Evolutionary conservation across 2,329 filamentous ascomycete species (phyloP).

Genomic region (Arthrobotrys entomopaga): DNA sequence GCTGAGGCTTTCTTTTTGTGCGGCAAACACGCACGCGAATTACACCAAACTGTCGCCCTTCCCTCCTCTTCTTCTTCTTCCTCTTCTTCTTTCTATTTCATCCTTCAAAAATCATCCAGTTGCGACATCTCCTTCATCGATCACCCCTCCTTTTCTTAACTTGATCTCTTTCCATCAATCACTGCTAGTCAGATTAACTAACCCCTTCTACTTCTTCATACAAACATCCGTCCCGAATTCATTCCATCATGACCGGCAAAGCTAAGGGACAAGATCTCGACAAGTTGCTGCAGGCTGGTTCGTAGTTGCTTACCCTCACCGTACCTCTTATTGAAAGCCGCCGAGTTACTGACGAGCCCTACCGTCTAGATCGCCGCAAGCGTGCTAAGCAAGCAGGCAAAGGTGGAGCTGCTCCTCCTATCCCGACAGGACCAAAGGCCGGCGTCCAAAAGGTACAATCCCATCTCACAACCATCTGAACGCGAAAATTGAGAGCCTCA

Average conservation of each 20-base stretch:
- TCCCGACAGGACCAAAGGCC: slow-evolving; percentile 39
- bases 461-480: slow-evolving; percentile 31
- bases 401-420: slow-evolving; percentile 15
- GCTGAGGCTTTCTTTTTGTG: not conserved
- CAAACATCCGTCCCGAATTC: not conserved
- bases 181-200: not conserved
- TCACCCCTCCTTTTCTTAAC: not conserved
- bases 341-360: slow-evolving; percentile 11
- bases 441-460: slow-evolving; percentile 48
- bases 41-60: not conserved
- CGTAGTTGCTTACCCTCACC: slow-evolving; percentile 5
- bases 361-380: slow-evolving; percentile 31
- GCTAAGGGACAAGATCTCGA: slow-evolving; percentile 27
- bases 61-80: not conserved
- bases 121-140: slow-evolving; percentile 4
- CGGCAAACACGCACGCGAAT: slow-evolving; percentile 45
- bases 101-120: slow-evolving; percentile 5
- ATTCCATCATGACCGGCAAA: slow-evolving; percentile 34
- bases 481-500: slow-evolving; percentile 29
- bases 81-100: slow-evolving; percentile 6
- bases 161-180: not conserved
- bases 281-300: slow-evolving; percentile 37
- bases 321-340: too few relatives aligned
- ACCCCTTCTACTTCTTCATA: not conserved
- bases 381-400: slow-evolving; percentile 36